phyloP scores from a whole-genome alignment of 495 filamentous ascomycete genomes.

The Pseudoneurospora amorphoporcata region DNA sequence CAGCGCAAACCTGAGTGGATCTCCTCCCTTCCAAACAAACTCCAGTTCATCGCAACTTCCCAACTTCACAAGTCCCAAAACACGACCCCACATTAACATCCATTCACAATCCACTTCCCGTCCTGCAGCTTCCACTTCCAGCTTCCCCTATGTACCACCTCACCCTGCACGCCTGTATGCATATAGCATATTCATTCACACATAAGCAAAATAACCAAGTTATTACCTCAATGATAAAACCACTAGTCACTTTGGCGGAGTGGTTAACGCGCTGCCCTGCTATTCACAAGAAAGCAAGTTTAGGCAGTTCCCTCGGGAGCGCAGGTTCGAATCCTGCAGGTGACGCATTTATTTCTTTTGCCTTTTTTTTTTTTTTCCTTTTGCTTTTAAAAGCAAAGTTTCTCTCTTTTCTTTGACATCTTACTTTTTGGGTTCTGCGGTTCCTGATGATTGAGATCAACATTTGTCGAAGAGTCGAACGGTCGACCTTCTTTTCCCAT shows the following conservation, averaged over 20 bases:
- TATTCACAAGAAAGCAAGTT: constrained; percentile 1
- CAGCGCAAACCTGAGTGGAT: too few species aligned
- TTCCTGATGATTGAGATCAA: background rate
- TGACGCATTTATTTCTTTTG: constrained; percentile 1
- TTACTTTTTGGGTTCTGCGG: too few species aligned
- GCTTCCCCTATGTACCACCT: background rate
- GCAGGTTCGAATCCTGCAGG: constrained; percentile 5
- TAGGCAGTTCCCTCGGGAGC: constrained; percentile 4
- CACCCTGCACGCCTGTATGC: background rate
- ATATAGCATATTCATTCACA: too few species aligned
- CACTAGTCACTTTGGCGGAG: constrained; percentile 6
- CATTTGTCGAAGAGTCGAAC: background rate
- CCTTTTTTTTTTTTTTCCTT: background rate
- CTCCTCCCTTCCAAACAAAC: too few species aligned
- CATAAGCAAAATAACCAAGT: background rate
- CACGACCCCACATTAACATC: background rate
- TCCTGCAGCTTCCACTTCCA: background rate
- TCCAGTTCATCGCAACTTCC: too few species aligned
- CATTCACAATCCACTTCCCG: background rate
- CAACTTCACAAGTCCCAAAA: background rate
- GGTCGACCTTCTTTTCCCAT: too few species aligned
- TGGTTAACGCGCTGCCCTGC: constrained; percentile 11
- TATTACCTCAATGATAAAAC: background rate
- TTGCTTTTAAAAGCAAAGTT: too few species aligned
- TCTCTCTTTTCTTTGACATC: too few species aligned